phyloP scores from a whole-genome alignment of 2,329 filamentous ascomycete genomes.

The Trichoderma hamatum region DNA sequence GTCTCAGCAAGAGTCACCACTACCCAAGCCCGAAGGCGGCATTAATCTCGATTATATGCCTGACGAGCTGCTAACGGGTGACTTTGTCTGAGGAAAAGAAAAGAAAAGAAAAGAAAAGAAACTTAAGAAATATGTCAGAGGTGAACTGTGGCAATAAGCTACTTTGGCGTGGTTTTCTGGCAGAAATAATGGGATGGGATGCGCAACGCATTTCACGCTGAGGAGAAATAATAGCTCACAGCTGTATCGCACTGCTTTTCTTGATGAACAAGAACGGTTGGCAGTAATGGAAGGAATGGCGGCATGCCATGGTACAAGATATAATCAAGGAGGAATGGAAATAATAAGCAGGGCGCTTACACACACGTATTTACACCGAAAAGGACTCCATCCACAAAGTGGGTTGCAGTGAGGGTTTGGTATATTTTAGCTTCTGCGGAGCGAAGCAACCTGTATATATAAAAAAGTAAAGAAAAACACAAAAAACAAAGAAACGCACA shows the following conservation, averaged over 20 bases:
- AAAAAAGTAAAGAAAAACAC: not conserved
- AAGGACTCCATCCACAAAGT: not conserved
- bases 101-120: not conserved
- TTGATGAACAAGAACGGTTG: not conserved
- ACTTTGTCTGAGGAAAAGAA: not conserved
- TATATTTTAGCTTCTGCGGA: not conserved
- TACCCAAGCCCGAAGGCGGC: slow-evolving; percentile 8
- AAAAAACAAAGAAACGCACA: not conserved
- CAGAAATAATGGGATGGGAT: not conserved
- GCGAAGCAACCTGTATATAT: not conserved
- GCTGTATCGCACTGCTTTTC: not conserved
- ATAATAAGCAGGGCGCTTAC: not conserved
- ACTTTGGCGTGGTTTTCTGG: not conserved
- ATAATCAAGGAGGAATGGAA: not conserved
- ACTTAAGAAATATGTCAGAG: not conserved
- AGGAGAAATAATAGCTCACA: too few relatives aligned
- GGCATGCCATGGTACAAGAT: not conserved
- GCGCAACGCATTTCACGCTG: not conserved
- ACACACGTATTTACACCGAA: not conserved
- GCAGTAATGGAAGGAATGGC: not conserved
- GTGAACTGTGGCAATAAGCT: not conserved
- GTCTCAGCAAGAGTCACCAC: not conserved
- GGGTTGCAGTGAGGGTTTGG: not conserved
- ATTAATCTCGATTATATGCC: slow-evolving; percentile 41
- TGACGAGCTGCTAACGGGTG: slow-evolving; percentile 38